phyloP scores from a whole-genome alignment of 352 stramenopile species.

The Pythium phragmiticola region DNA sequence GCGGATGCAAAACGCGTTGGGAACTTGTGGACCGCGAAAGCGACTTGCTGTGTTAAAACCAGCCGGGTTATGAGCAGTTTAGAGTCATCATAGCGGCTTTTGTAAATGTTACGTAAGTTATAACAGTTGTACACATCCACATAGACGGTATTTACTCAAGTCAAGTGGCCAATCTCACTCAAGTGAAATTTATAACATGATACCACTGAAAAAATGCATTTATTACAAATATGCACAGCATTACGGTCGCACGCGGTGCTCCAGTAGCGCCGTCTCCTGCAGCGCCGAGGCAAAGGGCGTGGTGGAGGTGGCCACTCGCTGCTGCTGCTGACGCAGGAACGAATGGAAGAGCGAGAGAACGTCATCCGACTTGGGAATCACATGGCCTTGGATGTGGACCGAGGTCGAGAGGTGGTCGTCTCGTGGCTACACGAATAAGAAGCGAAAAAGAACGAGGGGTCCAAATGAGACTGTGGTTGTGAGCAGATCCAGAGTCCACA shows the following conservation, averaged over 20 bases:
- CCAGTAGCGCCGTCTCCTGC: conserved; percentile 13
- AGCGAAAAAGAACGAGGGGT: conserved; percentile 1
- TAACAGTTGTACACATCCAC: too few species aligned
- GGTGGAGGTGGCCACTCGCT: conserved; percentile 16
- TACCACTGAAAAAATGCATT: not conserved
- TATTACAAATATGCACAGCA: conserved; percentile 8
- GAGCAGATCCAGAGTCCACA: not conserved
- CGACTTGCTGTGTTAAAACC: not conserved
- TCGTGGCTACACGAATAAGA: conserved; percentile 24
- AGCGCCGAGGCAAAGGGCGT: conserved; percentile 22
- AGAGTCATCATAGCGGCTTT: not conserved
- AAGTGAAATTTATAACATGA: not conserved
- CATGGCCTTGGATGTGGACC: conserved; percentile 73
- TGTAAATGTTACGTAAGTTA: not conserved
- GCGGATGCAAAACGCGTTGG: conserved; percentile 7
- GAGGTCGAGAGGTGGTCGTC: conserved; percentile 52
- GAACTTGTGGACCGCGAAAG: conserved; percentile 8
- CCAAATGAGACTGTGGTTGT: not conserved
- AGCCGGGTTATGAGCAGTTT: conserved; percentile 5
- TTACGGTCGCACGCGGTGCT: conserved; percentile 1
- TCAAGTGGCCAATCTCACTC: not conserved
- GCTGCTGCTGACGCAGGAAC: conserved; percentile 42
- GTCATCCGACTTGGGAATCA: conserved; percentile 71
- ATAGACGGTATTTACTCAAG: too few species aligned
- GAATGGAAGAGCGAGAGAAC: conserved; percentile 50